Base-by-base conservation (phyloP, 345 rosid species). In the Syzygium grande region DNA sequence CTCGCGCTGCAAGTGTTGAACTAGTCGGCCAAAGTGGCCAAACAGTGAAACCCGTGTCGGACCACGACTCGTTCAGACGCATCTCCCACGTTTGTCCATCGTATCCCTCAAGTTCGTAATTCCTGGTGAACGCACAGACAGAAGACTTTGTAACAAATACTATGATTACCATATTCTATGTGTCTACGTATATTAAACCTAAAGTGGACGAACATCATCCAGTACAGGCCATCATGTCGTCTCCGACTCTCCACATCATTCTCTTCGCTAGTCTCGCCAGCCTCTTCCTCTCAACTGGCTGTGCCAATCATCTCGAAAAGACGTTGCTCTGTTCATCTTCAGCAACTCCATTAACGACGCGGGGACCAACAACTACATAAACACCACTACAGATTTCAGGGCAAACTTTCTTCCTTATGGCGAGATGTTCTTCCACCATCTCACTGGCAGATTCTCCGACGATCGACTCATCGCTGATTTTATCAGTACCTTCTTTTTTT, bases 391-490 rank as follows among this genome's bases (percentile, higher is more conserved):
- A 17, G 86, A 9, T 30, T 27, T 27, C 34, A 85, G 84, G 63
- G 90, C 94, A 16, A 90, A 92, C 83, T 89, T 87, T 34, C 51
- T 78, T 89, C 95, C 95, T 4, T 94, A 91, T 19, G 94, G 94
- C 9, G 77, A 92, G 51, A 90, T 91, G 38, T 91, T 91, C 87
- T 92, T 93, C 89, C 87, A 89, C 30, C 86, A 84, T 22, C 91
- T 95, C 1, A 92, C 94, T 6, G 94, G 94, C 1, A 94, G 94
- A 86, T 87, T 85, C 51, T 91, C 91, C 1, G 92, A 94, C 43
- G 97, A 94, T 10, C 91, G 94, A 30, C 34, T 93, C 3, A 90
- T 94, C 86, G 89, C 93, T 0, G 94, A 94, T 89, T 94, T 93
- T 55, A 89, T 93, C 1, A 94, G 95, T 93, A 87, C 43, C 86